Conservation (phyloP, 1,139 yeast genomes). For the Hyphopichia burtonii region DNA sequence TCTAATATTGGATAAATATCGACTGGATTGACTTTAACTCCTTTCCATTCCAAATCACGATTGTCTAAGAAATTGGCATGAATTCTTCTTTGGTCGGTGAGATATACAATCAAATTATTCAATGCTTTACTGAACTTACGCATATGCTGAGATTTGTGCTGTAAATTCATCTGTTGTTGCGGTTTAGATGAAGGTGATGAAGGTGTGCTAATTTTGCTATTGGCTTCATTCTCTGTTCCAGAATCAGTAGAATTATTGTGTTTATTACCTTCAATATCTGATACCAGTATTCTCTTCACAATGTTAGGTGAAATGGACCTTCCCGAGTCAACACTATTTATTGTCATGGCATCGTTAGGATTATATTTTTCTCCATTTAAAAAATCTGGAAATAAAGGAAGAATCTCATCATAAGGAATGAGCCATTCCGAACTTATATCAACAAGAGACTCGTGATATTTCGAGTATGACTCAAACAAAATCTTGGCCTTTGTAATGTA, state of each 20-base stretch:
- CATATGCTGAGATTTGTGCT: conserved; percentile 20
- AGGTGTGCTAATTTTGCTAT: conserved; percentile 6
- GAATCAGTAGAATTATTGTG: conserved; percentile 22
- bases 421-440: conserved; percentile 47
- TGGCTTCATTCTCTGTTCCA: conserved; percentile 24
- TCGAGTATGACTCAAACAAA: conserved; percentile 34
- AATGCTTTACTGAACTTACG: conserved; percentile 44
- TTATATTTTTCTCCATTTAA: conserved; percentile 21
- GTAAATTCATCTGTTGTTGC: neutral
- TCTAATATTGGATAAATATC: conserved; percentile 33
- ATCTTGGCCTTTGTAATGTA: conserved; percentile 31
- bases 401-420: conserved; percentile 32
- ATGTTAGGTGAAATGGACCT: conserved; percentile 14
- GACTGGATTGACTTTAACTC: conserved; percentile 36
- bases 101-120: conserved; percentile 51
- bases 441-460: conserved; percentile 41
- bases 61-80: conserved; percentile 38
- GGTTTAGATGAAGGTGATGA: neutral
- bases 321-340: neutral
- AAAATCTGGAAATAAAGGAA: conserved; percentile 41
- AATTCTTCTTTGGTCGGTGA: conserved; percentile 55
- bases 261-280: conserved; percentile 23
- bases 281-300: conserved; percentile 25
- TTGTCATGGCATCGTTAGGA: neutral
- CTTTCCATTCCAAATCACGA: conserved; percentile 43